A percentile compares a stretch with the other conserved stretches of the same genome.
These are phyloP conservation scores for Pyrenula massariospora DNA, from an alignment of 495 filamentous ascomycete species.

Conservation along the genomic window DNA sequence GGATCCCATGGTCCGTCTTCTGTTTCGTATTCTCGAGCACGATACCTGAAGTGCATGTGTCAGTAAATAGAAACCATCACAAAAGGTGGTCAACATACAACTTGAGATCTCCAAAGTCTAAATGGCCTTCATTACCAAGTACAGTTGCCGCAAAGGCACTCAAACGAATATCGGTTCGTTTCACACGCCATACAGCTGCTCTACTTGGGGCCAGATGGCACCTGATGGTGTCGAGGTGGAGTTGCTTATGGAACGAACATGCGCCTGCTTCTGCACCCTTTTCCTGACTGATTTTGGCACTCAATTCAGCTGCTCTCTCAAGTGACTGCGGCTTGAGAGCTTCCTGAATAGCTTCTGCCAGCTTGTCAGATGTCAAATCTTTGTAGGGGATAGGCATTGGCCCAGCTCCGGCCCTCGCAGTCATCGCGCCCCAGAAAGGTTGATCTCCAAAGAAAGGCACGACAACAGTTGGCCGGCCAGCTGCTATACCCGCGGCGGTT, in stretches of 20 bases:
- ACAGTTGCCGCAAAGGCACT: slow-evolving; percentile 59
- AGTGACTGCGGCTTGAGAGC: slow-evolving; percentile 44
- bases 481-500: slow-evolving; percentile 60
- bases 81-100: slow-evolving; percentile 34
- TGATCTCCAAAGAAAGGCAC: slow-evolving; percentile 84
- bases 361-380: slow-evolving; percentile 46
- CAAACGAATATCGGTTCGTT: slow-evolving; percentile 46
- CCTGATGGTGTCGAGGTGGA: slow-evolving; percentile 46
- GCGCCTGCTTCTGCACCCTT: slow-evolving; percentile 51
- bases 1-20: slow-evolving; percentile 63
- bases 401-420: slow-evolving; percentile 60
- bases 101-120: slow-evolving; percentile 55
- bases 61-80: neutral
- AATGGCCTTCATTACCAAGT: slow-evolving; percentile 45
- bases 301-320: slow-evolving; percentile 44
- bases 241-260: slow-evolving; percentile 55
- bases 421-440: slow-evolving; percentile 72
- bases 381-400: slow-evolving; percentile 61
- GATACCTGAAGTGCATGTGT: slow-evolving; percentile 38
- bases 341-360: slow-evolving; percentile 50
- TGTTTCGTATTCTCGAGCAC: slow-evolving; percentile 56
- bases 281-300: slow-evolving; percentile 50
- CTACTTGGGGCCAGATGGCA: slow-evolving; percentile 54
- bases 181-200: slow-evolving; percentile 60
- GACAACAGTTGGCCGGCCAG: slow-evolving; percentile 59